Conservation (phyloP, 2,329 filamentous ascomycete genomes). For the Fusarium begoniae region DNA sequence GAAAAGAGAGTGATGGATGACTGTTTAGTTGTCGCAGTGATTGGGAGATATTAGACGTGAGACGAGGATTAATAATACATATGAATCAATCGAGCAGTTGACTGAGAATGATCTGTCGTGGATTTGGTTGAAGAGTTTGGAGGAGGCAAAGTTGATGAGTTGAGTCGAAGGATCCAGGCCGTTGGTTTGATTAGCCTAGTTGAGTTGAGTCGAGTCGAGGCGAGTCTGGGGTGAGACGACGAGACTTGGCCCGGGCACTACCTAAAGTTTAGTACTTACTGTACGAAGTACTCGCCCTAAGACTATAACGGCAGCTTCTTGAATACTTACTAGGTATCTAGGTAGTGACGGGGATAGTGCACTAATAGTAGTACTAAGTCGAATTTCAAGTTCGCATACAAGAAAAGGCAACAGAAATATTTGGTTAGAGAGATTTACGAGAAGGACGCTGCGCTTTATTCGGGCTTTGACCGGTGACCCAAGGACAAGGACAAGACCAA, state of each 20-base stretch:
- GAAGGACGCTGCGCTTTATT: constrained; percentile 26
- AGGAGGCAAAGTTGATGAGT: constrained; percentile 28
- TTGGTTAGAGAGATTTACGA: background rate
- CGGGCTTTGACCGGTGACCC: constrained; percentile 13
- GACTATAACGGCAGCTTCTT: background rate
- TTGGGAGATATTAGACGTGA: background rate
- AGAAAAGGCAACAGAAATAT: background rate
- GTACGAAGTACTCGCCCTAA: background rate
- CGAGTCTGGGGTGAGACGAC: constrained; percentile 8
- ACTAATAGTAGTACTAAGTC: background rate
- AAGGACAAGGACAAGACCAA: background rate
- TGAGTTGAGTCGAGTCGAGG: background rate
- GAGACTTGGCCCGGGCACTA: background rate
- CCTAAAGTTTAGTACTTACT: background rate
- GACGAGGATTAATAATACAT: background rate
- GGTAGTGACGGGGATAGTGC: too few relatives aligned
- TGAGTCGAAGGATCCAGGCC: constrained; percentile 11
- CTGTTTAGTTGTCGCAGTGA: background rate
- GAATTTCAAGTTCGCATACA: background rate
- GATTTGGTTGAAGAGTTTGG: background rate
- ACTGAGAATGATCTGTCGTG: background rate
- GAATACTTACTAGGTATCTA: background rate
- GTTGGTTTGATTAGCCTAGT: background rate
- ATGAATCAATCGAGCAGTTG: background rate
- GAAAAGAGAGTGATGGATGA: background rate